Evolutionary conservation across 2,329 filamentous ascomycete species (phyloP).

Genomic region (Coniochaeta sp.): DNA sequence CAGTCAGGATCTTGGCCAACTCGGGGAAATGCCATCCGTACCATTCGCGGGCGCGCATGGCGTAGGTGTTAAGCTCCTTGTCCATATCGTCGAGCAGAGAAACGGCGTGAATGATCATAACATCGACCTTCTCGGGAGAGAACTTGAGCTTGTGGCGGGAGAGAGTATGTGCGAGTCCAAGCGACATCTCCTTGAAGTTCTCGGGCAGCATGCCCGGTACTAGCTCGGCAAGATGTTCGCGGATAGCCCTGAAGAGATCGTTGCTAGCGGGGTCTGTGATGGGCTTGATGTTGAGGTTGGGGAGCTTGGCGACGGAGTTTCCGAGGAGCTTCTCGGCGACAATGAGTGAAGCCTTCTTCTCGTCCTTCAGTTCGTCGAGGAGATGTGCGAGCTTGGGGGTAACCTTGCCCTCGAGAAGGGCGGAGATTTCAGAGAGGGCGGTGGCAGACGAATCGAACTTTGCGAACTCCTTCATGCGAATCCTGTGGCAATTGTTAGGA

Average conservation of each 20-base stretch:
- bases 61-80: conserved; percentile 98
- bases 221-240: conserved; percentile 80
- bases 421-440: conserved; percentile 83
- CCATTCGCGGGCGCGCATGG: conserved; percentile 99
- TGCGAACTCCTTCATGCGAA: conserved; percentile 94
- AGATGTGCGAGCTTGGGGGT: conserved; percentile 77
- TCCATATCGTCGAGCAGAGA: conserved; percentile 90
- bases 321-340: conserved; percentile 92
- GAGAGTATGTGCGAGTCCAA: conserved; percentile 94
- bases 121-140: conserved; percentile 96
- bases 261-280: conserved; percentile 74
- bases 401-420: conserved; percentile 89
- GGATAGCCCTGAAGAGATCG: conserved; percentile 91
- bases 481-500: conserved; percentile 36
- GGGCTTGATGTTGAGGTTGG: conserved; percentile 76
- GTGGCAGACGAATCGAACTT: conserved; percentile 94
- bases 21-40: conserved; percentile 99
- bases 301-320: conserved; percentile 86
- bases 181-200: conserved; percentile 87
- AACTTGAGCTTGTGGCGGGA: conserved; percentile 98
- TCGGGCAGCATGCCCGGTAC: conserved; percentile 81
- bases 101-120: conserved; percentile 98
- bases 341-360: conserved; percentile 93
- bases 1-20: conserved; percentile 92
- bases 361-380: conserved; percentile 85